Evolutionary conservation across 176 grass and related monocot genomes (phyloP).

Genomic region (Puya raimondii): DNA sequence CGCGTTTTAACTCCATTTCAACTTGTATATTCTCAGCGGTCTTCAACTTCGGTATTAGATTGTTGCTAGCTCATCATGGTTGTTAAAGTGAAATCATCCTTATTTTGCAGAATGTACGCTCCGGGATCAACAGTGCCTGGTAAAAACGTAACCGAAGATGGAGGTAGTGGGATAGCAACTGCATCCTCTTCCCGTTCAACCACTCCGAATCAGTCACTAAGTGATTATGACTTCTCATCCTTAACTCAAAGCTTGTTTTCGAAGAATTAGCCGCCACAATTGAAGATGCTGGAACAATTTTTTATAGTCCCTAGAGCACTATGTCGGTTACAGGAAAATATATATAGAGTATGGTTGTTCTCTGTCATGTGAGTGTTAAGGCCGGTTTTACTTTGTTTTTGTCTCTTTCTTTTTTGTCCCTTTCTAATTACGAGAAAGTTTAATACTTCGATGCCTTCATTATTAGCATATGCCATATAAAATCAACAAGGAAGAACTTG

Average conservation of each 20-base stretch:
- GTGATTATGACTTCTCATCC: constrained; percentile 33
- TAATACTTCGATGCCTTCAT: too few relatives aligned
- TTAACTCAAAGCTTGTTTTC: constrained; percentile 31
- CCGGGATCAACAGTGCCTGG: constrained; percentile 2
- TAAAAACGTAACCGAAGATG: constrained; percentile 1
- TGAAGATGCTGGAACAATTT: constrained; percentile 2
- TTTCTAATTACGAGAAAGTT: too few relatives aligned
- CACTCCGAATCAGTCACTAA: constrained; percentile 28
- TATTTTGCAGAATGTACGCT: constrained; percentile 14
- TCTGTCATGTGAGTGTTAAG: not conserved
- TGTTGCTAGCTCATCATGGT: not conserved
- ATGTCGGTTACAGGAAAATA: not conserved
- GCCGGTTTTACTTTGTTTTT: not conserved
- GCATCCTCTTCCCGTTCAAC: constrained; percentile 14
- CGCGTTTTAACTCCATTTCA: not conserved
- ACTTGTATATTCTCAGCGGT: not conserved
- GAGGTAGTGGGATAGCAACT: not conserved
- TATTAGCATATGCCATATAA: too few relatives aligned
- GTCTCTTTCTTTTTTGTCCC: not conserved
- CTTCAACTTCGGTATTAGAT: not conserved
- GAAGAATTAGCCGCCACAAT: constrained; percentile 16
- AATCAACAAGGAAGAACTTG: too few relatives aligned
- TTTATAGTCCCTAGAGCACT: not conserved
- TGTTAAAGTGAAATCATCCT: not conserved
- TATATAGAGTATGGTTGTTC: not conserved